Conservation (phyloP, 257 asterid species). For the Jaltomata sinuosa region DNA sequence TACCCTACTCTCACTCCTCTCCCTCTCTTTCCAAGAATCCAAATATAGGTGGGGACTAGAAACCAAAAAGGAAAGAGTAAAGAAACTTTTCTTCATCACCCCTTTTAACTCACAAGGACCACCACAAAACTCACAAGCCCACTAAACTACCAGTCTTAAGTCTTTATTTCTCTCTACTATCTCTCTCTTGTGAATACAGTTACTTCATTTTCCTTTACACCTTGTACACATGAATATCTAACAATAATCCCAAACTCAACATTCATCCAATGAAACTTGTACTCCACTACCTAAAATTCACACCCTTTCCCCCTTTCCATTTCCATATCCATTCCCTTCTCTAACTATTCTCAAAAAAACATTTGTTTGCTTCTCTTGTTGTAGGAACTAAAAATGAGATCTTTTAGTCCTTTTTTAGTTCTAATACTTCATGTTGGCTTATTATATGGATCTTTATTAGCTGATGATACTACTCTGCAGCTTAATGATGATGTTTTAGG, state of each 20-base stretch:
- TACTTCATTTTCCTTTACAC: slow-evolving; percentile 13
- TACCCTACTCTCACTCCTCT: background rate
- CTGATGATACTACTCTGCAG: slow-evolving; percentile 24
- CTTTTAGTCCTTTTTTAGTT: background rate
- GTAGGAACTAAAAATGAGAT: background rate
- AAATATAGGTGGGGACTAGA: background rate
- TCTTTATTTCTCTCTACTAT: slow-evolving; percentile 6
- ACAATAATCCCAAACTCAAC: slow-evolving; percentile 12
- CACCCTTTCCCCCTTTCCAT: background rate
- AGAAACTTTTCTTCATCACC: background rate
- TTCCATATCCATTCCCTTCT: background rate
- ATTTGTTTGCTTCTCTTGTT: background rate
- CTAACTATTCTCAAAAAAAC: background rate
- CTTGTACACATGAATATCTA: slow-evolving; percentile 12
- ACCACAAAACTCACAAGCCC: slow-evolving; percentile 1
- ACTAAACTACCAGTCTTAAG: background rate
- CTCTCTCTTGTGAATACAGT: slow-evolving; percentile 14
- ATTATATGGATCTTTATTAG: background rate
- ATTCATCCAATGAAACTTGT: background rate
- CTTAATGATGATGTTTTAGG: slow-evolving; percentile 86
- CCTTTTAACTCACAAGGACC: slow-evolving; percentile 4
- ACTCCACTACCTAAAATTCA: background rate
- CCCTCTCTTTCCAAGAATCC: background rate
- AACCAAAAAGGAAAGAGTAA: background rate
- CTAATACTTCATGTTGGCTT: background rate